phyloP scores from a whole-genome alignment of 108 stramenopile species.

The Conticribra guillardii region DNA sequence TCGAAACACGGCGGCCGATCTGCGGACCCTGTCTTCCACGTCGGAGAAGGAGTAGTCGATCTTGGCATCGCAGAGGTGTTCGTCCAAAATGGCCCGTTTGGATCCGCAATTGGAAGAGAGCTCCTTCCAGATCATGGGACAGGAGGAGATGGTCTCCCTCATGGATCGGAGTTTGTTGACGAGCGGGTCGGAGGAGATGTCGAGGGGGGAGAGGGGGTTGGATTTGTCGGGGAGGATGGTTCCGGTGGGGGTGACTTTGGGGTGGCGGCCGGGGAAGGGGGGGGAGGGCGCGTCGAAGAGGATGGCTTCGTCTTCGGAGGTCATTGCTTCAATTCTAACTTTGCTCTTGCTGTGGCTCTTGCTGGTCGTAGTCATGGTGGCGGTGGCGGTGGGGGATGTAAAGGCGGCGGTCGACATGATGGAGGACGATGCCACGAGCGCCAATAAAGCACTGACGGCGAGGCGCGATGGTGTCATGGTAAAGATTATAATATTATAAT shows the following conservation, averaged over 20 bases:
- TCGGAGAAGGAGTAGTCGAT: conserved; percentile 68
- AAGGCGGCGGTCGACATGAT: not conserved
- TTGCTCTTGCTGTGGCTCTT: too few relatives aligned
- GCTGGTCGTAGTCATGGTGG: too few relatives aligned
- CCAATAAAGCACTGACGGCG: conserved; percentile 8
- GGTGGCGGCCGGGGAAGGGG: conserved; percentile 41
- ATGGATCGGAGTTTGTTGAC: conserved; percentile 77
- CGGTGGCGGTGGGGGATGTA: not conserved
- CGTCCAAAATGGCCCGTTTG: conserved; percentile 76
- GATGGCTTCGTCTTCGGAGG: conserved; percentile 61
- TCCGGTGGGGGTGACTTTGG: conserved; percentile 54
- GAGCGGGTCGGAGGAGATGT: conserved; percentile 74
- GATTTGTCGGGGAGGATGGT: conserved; percentile 55
- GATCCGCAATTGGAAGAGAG: conserved; percentile 62
- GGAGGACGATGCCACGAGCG: not conserved
- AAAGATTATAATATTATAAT: too few relatives aligned
- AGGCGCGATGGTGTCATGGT: conserved; percentile 8
- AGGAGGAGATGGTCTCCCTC: conserved; percentile 58
- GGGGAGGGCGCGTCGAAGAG: conserved; percentile 60
- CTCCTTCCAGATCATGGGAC: conserved; percentile 77
- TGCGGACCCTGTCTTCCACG: conserved; percentile 64
- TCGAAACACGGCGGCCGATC: conserved; percentile 65
- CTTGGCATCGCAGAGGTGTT: conserved; percentile 71
- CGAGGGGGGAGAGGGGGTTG: conserved; percentile 55
- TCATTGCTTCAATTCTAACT: too few relatives aligned